Evolutionary conservation across 495 filamentous ascomycete species (phyloP).

Genomic region (Penicillium canescens): DNA sequence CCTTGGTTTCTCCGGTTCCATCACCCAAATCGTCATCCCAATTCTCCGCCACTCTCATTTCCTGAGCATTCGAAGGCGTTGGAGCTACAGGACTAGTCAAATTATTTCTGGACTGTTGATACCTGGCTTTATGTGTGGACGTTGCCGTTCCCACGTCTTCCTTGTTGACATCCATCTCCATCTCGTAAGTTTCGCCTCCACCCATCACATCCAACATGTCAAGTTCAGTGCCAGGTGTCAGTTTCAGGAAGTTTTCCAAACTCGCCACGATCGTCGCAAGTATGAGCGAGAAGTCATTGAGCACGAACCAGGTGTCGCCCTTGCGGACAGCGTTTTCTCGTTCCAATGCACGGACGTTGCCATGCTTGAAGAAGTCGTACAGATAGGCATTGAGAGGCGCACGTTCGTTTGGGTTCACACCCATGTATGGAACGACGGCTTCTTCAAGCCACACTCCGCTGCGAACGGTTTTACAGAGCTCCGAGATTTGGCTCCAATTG

Average conservation of each 20-base stretch:
- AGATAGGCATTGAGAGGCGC: too few species aligned
- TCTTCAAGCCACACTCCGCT: slow-evolving; percentile 71
- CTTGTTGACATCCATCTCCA: slow-evolving; percentile 9
- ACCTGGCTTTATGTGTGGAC: neutral
- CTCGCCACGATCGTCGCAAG: slow-evolving; percentile 64
- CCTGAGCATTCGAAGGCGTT: too few species aligned
- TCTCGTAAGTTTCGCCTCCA: slow-evolving; percentile 16
- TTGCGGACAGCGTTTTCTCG: slow-evolving; percentile 59
- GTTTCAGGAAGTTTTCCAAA: slow-evolving; percentile 40
- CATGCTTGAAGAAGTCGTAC: too few species aligned
- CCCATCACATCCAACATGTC: slow-evolving; percentile 21
- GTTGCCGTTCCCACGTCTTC: neutral
- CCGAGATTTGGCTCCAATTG: slow-evolving; percentile 57
- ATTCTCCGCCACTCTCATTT: too few species aligned
- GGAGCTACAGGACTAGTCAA: too few species aligned
- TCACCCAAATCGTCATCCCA: too few species aligned
- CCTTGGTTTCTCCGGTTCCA: too few species aligned
- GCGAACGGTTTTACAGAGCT: slow-evolving; percentile 63
- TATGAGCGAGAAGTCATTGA: slow-evolving; percentile 71
- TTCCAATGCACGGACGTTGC: too few species aligned
- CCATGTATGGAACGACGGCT: slow-evolving; percentile 66
- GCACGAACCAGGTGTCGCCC: slow-evolving; percentile 65
- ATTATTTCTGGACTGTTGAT: neutral
- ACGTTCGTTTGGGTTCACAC: slow-evolving; percentile 52
- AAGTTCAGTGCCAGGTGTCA: slow-evolving; percentile 3